Percentiles rank a stretch among this genome's conserved stretches.
Evolutionary conservation across 371 early-diverging fungal species (phyloP).

Genomic region (Syncephalastrum racemosum): DNA sequence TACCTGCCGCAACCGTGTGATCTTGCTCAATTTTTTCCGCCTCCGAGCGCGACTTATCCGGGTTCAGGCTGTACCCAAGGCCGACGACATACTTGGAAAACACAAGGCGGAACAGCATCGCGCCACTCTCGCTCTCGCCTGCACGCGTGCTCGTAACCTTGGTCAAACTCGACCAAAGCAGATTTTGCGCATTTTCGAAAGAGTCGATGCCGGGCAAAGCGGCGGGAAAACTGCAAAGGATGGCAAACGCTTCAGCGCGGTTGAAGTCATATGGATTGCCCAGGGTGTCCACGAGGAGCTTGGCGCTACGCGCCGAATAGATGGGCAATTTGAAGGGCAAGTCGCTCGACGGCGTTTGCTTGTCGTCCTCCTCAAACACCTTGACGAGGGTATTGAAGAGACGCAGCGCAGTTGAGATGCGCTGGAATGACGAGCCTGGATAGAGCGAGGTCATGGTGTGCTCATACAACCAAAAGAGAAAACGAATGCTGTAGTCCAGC

Average conservation of each 20-base stretch:
- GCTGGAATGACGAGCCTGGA: constrained; percentile 65
- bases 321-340: constrained; percentile 60
- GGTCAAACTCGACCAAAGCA: constrained; percentile 66
- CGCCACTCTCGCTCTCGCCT: constrained; percentile 83
- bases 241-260: constrained; percentile 63
- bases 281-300: constrained; percentile 58
- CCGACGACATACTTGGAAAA: constrained; percentile 75
- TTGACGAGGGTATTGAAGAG: constrained; percentile 48
- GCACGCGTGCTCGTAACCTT: constrained; percentile 71
- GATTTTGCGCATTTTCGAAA: constrained; percentile 42
- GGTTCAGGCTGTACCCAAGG: constrained; percentile 48
- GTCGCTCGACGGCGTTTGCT: constrained; percentile 48
- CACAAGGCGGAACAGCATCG: constrained; percentile 72
- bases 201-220: constrained; percentile 57
- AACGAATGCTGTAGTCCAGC: constrained; percentile 24
- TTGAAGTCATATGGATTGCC: constrained; percentile 73
- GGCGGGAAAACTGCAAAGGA: constrained; percentile 58
- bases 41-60: constrained; percentile 18
- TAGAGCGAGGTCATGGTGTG: constrained; percentile 44
- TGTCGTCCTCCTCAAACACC: constrained; percentile 52
- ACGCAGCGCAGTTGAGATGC: constrained; percentile 57
- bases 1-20: not conserved
- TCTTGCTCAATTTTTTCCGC: too few species aligned
- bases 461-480: constrained; percentile 44
- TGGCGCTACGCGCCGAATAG: constrained; percentile 44